Percentiles rank a stretch among this genome's conserved stretches.
These are phyloP conservation scores for Monilinia aucupariae DNA, from an alignment of 2,329 filamentous ascomycete species.

Conservation along the genomic window DNA sequence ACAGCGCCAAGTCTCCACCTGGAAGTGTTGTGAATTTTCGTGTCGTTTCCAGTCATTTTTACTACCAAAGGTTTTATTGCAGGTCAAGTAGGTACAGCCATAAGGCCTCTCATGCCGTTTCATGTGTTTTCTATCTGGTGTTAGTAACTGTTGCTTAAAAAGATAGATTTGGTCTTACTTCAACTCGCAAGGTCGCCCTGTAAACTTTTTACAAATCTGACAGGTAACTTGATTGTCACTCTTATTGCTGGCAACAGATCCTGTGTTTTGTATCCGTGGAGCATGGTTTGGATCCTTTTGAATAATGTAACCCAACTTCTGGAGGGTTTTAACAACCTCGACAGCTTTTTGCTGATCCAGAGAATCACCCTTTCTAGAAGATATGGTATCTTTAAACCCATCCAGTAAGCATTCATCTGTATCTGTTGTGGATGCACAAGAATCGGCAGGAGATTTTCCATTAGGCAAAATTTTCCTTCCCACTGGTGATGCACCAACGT, in stretches of 20 bases:
- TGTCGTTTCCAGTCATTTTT: constrained; percentile 95
- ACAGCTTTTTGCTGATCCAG: constrained; percentile 23
- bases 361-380: constrained; percentile 16
- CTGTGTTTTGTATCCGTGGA: constrained; percentile 25
- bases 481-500: constrained; percentile 11
- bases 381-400: background rate
- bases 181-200: constrained; percentile 49
- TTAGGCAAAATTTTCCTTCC: constrained; percentile 24
- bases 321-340: constrained; percentile 28
- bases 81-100: constrained; percentile 68
- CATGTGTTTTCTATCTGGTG: constrained; percentile 63
- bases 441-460: constrained; percentile 18
- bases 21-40: constrained; percentile 72
- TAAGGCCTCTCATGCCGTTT: constrained; percentile 79
- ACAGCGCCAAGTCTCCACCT: constrained; percentile 69
- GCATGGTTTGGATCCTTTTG: constrained; percentile 23
- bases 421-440: constrained; percentile 16
- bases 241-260: constrained; percentile 28
- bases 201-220: constrained; percentile 43
- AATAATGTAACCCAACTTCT: constrained; percentile 28
- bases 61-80: constrained; percentile 73
- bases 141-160: constrained; percentile 15
- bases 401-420: constrained; percentile 1
- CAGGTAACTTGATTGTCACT: constrained; percentile 36
- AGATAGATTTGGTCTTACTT: constrained; percentile 41